These are phyloP conservation scores for Globisporangium spinosum DNA, from an alignment of 352 stramenopile species.

Conservation along the genomic window DNA sequence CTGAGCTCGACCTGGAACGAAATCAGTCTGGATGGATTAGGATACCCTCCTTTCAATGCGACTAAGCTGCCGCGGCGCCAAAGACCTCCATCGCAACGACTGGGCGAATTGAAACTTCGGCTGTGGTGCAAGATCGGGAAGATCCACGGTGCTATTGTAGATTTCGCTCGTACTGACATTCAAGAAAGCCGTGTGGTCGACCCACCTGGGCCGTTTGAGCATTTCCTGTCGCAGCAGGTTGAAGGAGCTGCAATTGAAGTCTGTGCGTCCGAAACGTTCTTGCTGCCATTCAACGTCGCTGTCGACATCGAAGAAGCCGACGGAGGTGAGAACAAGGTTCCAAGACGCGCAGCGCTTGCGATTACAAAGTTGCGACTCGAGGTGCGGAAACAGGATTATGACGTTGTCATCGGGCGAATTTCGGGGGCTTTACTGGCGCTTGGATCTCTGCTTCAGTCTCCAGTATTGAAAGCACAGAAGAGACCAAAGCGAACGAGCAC, in stretches of 20 bases:
- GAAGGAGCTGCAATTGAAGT: conserved; percentile 19
- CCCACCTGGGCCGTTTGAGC: conserved; percentile 30
- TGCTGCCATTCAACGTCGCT: conserved; percentile 48
- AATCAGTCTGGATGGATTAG: conserved; percentile 63
- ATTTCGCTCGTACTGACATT: conserved; percentile 18
- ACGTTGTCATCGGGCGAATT: conserved; percentile 18
- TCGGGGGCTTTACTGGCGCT: neutral
- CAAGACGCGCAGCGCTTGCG: conserved; percentile 23
- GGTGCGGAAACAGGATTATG: conserved; percentile 25
- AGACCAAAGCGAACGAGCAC: neutral
- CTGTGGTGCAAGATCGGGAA: conserved; percentile 45
- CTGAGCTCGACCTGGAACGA: conserved; percentile 42
- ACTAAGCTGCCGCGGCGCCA: conserved; percentile 50
- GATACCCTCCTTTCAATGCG: conserved; percentile 78
- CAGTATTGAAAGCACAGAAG: neutral
- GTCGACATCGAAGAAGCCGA: conserved; percentile 32
- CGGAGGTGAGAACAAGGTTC: conserved; percentile 6
- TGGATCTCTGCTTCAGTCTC: neutral
- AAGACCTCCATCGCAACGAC: conserved; percentile 40
- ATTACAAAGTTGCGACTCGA: conserved; percentile 35
- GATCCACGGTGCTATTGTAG: conserved; percentile 38
- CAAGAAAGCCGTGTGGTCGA: neutral
- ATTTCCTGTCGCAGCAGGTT: conserved; percentile 22
- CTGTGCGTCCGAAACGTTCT: conserved; percentile 28
- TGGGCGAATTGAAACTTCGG: conserved; percentile 36